Conservation (phyloP, 129 eudicot species). For the Helianthus tuberosus region DNA sequence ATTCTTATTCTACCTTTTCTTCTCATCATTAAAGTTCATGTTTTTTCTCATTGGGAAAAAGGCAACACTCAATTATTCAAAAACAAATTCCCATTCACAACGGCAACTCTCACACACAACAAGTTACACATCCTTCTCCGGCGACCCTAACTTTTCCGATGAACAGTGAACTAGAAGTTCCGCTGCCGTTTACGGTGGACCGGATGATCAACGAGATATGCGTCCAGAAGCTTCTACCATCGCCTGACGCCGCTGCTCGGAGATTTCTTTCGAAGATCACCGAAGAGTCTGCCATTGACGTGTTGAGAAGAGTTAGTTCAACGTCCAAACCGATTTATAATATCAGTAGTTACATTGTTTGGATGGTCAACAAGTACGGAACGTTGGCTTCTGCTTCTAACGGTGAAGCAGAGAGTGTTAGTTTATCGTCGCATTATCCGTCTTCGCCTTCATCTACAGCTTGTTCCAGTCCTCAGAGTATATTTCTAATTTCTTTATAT, state of each 20-base stretch:
- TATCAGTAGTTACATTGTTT: slow-evolving; percentile 19
- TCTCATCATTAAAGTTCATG: too few species aligned
- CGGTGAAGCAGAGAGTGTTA: slow-evolving; percentile 12
- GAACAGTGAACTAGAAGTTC: slow-evolving; percentile 27
- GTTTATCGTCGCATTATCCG: slow-evolving; percentile 8
- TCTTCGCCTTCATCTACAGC: slow-evolving; percentile 20
- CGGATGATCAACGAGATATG: slow-evolving; percentile 23
- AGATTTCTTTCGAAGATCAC: slow-evolving; percentile 13
- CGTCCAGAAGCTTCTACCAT: slow-evolving; percentile 26
- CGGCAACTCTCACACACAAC: not conserved
- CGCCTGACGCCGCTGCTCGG: slow-evolving; percentile 20
- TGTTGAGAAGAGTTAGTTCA: slow-evolving; percentile 7
- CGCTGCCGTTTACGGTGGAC: slow-evolving; percentile 6
- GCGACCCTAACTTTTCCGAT: not conserved
- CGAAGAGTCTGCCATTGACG: slow-evolving; percentile 26
- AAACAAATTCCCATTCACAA: too few species aligned
- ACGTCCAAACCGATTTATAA: slow-evolving; percentile 5
- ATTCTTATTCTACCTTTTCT: too few species aligned
- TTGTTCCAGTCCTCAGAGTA: slow-evolving; percentile 22
- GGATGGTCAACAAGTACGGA: slow-evolving; percentile 16
- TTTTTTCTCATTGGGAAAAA: too few species aligned
- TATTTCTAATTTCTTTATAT: not conserved
- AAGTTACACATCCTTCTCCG: slow-evolving; percentile 2
- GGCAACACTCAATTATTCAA: too few species aligned
- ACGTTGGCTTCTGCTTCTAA: not conserved